Conservation (phyloP, 2,329 filamentous ascomycete species). For the Aureobasidium musti region DNA sequence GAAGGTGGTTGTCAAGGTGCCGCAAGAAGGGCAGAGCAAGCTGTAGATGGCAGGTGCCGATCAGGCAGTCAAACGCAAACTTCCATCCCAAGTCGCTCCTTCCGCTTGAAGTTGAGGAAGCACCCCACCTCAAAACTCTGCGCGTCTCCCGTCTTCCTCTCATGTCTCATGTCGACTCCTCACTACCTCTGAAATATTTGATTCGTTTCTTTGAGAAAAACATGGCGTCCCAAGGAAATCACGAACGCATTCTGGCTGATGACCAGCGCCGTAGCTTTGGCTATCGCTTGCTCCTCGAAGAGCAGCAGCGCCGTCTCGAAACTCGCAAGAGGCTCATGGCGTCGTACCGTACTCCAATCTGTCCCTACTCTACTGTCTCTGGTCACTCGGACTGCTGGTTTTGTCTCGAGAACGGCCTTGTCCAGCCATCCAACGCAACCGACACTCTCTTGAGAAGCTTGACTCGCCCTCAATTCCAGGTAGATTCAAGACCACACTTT, state of each 20-base stretch:
- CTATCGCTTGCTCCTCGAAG: constrained; percentile 6
- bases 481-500: not conserved
- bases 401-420: not conserved
- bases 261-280: not conserved
- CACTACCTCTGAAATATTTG: not conserved
- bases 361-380: not conserved
- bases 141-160: not conserved
- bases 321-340: not conserved
- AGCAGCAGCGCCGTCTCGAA: constrained; percentile 10
- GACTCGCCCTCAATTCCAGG: not conserved
- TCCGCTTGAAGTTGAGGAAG: not conserved
- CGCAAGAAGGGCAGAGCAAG: constrained; percentile 60
- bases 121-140: not conserved
- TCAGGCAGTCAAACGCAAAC: not conserved
- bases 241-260: not conserved
- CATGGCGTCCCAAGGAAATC: not conserved
- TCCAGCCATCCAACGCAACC: not conserved
- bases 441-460: constrained; percentile 8
- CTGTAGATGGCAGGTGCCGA: constrained; percentile 35
- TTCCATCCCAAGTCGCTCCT: not conserved
- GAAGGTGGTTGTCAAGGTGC: constrained; percentile 88
- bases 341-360: not conserved
- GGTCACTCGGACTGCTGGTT: not conserved
- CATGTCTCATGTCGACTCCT: not conserved
- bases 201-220: not conserved